Percentiles rank a stretch among this genome's conserved stretches.
Evolutionary conservation across 176 grass and related monocot genomes (phyloP).

Genomic region (Ensete ventricosum): DNA sequence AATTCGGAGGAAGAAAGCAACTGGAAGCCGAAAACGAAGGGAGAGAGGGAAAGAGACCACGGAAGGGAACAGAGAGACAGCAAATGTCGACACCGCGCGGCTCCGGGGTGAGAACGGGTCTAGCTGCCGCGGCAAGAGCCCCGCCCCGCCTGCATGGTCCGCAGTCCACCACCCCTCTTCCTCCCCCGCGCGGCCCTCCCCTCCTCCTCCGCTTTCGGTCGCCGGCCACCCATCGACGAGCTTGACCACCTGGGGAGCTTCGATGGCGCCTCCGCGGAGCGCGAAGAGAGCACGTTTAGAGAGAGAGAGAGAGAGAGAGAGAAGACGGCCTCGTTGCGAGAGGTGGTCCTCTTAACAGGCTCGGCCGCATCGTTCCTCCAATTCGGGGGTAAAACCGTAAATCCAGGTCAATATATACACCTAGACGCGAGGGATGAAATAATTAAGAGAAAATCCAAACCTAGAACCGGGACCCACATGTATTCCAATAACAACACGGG

Average conservation of each 20-base stretch:
- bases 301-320: neutral
- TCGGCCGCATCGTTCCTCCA: constrained; percentile 45
- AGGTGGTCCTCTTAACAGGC: constrained; percentile 7
- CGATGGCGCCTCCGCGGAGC: constrained; percentile 2
- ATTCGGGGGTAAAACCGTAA: constrained; percentile 35
- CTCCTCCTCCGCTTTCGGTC: constrained; percentile 30
- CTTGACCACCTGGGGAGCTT: constrained; percentile 1
- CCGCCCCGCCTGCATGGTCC: constrained; percentile 72
- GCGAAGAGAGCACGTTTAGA: constrained; percentile 14
- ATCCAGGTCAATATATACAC: neutral
- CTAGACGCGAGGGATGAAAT: neutral
- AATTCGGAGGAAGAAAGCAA: neutral
- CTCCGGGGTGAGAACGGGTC: constrained; percentile 19
- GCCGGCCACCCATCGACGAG: constrained; percentile 47
- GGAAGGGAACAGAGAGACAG: neutral
- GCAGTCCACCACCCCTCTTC: constrained; percentile 40
- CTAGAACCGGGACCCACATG: neutral
- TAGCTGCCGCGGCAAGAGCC: constrained; percentile 82
- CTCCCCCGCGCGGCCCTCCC: constrained; percentile 36
- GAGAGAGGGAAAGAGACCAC: neutral
- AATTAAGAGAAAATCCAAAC: too few species aligned
- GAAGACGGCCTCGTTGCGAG: neutral
- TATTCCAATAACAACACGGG: neutral
- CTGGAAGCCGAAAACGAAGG: constrained; percentile 9
- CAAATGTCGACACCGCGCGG: constrained; percentile 8